A percentile compares a stretch with the other conserved stretches of the same genome.
phyloP scores from a whole-genome alignment of 768 basidiomycete genomes.

The Phylloporus rhodoxanthus region DNA sequence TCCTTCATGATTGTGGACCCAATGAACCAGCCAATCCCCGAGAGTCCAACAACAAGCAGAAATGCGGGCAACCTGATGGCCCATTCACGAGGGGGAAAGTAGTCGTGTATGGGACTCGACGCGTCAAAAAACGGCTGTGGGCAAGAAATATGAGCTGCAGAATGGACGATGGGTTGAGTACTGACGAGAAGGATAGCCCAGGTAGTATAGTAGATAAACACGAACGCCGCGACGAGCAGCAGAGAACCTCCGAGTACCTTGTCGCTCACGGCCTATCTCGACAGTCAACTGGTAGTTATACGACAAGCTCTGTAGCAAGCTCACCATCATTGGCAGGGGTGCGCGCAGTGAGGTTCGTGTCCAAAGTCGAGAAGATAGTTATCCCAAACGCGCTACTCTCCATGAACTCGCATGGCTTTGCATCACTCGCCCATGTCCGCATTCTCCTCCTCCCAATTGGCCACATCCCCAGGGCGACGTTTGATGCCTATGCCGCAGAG shows the following conservation, averaged over 20 bases:
- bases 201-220: slow-evolving; percentile 85
- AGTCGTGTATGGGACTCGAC: slow-evolving; percentile 64
- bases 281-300: slow-evolving; percentile 4
- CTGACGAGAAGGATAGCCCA: slow-evolving; percentile 87
- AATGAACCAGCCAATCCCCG: slow-evolving; percentile 78
- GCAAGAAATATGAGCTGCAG: slow-evolving; percentile 6
- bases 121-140: slow-evolving; percentile 77
- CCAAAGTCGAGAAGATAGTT: slow-evolving; percentile 4
- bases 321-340: slow-evolving; percentile 22
- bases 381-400: neutral
- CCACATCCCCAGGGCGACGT: slow-evolving; percentile 58
- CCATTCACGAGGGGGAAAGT: slow-evolving; percentile 91
- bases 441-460: slow-evolving; percentile 87
- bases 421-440: slow-evolving; percentile 78
- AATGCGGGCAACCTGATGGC: slow-evolving; percentile 82
- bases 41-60: slow-evolving; percentile 72
- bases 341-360: slow-evolving; percentile 8
- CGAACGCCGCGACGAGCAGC: slow-evolving; percentile 68
- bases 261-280: slow-evolving; percentile 65
- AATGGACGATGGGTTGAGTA: neutral
- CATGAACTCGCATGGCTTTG: slow-evolving; percentile 72
- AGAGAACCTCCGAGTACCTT: slow-evolving; percentile 74
- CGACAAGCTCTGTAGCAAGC: slow-evolving; percentile 1
- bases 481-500: slow-evolving; percentile 68
- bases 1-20: slow-evolving; percentile 71